phyloP scores from a whole-genome alignment of 2,329 filamentous ascomycete genomes.

The Helotiales sp. region DNA sequence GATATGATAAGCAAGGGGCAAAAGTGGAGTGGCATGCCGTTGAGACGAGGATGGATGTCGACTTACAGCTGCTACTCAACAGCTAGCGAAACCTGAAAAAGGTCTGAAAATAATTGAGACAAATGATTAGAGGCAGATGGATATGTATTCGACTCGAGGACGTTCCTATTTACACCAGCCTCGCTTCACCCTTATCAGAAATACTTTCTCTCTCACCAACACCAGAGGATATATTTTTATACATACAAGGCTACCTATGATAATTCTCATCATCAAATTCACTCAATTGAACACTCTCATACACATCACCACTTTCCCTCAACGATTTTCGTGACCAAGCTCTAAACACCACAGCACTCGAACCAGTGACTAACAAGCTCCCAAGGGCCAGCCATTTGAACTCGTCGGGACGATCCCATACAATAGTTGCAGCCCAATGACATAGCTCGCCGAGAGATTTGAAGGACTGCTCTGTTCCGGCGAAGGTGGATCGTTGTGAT shows the following conservation, averaged over 20 bases:
- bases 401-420: conserved; percentile 37
- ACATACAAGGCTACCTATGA: not conserved
- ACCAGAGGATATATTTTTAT: too few species aligned
- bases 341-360: conserved; percentile 36
- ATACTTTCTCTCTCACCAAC: too few species aligned
- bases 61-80: too few species aligned
- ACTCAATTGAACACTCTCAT: conserved; percentile 6
- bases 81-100: too few species aligned
- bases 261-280: not conserved
- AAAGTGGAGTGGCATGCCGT: too few species aligned
- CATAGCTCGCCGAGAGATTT: conserved; percentile 40
- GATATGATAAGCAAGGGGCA: too few species aligned
- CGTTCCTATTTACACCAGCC: too few species aligned
- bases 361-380: conserved; percentile 35
- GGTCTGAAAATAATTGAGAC: too few species aligned
- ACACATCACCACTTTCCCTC: not conserved
- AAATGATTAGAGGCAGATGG: too few species aligned
- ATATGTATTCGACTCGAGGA: too few species aligned
- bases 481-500: conserved; percentile 40
- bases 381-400: conserved; percentile 40
- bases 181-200: too few species aligned
- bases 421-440: conserved; percentile 38
- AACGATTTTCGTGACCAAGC: conserved; percentile 35
- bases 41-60: too few species aligned
- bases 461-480: conserved; percentile 41